Base-by-base conservation (phyloP, 129 eudicot species). In the Chrysanthemum lavandulifolium region DNA sequence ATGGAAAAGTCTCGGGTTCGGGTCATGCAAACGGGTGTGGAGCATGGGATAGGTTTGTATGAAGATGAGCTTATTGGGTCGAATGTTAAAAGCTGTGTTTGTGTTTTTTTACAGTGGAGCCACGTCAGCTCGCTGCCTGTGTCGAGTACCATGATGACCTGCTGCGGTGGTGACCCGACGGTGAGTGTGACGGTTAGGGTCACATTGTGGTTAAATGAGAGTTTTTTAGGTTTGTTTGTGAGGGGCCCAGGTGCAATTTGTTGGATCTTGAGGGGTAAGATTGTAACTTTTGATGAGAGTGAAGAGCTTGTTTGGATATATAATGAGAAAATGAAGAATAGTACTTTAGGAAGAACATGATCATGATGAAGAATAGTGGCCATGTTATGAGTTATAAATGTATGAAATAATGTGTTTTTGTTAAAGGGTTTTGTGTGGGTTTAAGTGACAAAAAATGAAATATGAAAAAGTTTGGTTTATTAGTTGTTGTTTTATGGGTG, bases 41-140 rank as follows among this genome's bases (percentile, higher is more conserved):
- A 33, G 69, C 96, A 91, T 0, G 85, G 83, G 36, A 82, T 69
- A 14, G 90, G 85, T 6, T 84, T 59, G 76, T 91, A 88, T 1
- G 97, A 82, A 14, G 74, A 48, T 25, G 97, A 91, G 13, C 27
- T 68, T n/a, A 48, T 13, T 0, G 96, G 83, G 87, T 82, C 80
- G 79, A 73, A 88, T 13, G 80, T 43, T 53, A 72, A 75, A 6
- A 81, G 83, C 0, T 82, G 62, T 16, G 27, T 76, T 16, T 91
- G 86, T 52, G 90, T 69, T 76, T 81, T 86, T 3, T 76, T 88
- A 69, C 97, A 88, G 76, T 84, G 96, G 21, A 91, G 82, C 85
- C 84, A 88, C 9, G 97, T 82, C 48, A 91, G 90, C 69, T 88
- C 96, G 59, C 96, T 91, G 60, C 97, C 97, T 4, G 96, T 91